Percentiles rank a stretch among this genome's conserved stretches.
These are phyloP conservation scores for Casuarina equisetifolia DNA, from an alignment of 306 rosid species.

Conservation along the genomic window DNA sequence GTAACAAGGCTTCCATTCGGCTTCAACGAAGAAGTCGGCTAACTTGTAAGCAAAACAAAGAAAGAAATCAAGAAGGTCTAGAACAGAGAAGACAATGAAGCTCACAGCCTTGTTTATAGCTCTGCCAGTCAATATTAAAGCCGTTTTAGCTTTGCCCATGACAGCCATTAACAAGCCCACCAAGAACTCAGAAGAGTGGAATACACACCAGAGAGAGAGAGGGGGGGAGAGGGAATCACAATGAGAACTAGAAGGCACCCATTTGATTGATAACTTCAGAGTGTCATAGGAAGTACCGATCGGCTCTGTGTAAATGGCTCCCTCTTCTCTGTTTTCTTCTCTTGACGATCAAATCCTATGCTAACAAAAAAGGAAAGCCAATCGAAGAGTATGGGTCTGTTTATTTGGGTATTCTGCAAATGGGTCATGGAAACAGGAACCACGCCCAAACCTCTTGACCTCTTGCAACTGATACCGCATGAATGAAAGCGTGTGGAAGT, in stretches of 20 bases:
- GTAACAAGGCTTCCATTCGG: constrained; percentile 80
- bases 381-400: neutral
- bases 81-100: constrained; percentile 53
- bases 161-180: constrained; percentile 21
- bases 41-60: constrained; percentile 66
- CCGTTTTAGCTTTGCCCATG: constrained; percentile 42
- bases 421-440: constrained; percentile 1
- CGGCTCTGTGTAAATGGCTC: neutral
- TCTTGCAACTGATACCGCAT: neutral
- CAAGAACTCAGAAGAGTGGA: neutral
- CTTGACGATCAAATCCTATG: neutral
- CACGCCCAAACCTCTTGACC: constrained; percentile 15
- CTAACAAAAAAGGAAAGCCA: neutral
- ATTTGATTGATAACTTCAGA: neutral
- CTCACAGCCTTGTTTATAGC: constrained; percentile 63
- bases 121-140: constrained; percentile 38
- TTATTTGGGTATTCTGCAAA: neutral
- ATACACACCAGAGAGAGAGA: neutral
- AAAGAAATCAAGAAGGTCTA: constrained; percentile 63
- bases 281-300: neutral
- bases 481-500: constrained; percentile 54
- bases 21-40: constrained; percentile 68
- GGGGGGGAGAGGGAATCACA: neutral
- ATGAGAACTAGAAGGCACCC: neutral
- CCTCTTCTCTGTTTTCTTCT: neutral